Evolutionary conservation across 108 stramenopile species (phyloP), one percentile per base, ranked within the genome.

Genomic region (Mediolabrus comicus): DNA sequence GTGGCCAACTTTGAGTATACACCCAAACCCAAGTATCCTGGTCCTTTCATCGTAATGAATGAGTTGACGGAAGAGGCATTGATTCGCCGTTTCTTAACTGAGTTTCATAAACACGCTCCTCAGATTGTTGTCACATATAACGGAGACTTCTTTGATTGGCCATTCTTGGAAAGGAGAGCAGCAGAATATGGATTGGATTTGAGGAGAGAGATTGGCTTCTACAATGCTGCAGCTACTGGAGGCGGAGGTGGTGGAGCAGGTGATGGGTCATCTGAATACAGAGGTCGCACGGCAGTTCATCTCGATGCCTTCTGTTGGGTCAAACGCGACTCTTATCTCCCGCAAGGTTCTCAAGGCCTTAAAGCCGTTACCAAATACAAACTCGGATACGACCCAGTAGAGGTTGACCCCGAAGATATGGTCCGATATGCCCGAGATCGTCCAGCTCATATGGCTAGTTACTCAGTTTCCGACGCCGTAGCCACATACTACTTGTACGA

Each of bases 141-240:
- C 86, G 98, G 98, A n/a, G 98, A 99, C 82, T 97, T 82, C 63
- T 99, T 99, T 80, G 98, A 99, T 78, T 99, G 97, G 97, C 98
- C 98, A 0, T 99, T 96, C 80, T 62, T 99, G 30, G 94, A 97
- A 52, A 72, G 61, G 29, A 74, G 98, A 33, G 91, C 95, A 7
- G 80, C 90, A 39, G 60, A 57, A 14, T 83, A 97, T 69, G 96
- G 95, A n/a, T 79, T 99, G 69, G 91, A 96, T 72, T 67, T 99
- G 67, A 74, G 85, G 53, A 75, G 72, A 27, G 94, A 97, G 73
- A 60, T 96, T 29, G 98, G 98, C 14, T 89, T 99, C 11, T 72
- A 81, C 33, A 65, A 67, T 41, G 53, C 77, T 39, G 82, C 80
- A n/a, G 89, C 82, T 38, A 69, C 65, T 10, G 65, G 38, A 22